A percentile compares a stretch with the other conserved stretches of the same genome.
Conservation (phyloP, 2,329 filamentous ascomycete genomes). For the Juglanconis juglandina region DNA sequence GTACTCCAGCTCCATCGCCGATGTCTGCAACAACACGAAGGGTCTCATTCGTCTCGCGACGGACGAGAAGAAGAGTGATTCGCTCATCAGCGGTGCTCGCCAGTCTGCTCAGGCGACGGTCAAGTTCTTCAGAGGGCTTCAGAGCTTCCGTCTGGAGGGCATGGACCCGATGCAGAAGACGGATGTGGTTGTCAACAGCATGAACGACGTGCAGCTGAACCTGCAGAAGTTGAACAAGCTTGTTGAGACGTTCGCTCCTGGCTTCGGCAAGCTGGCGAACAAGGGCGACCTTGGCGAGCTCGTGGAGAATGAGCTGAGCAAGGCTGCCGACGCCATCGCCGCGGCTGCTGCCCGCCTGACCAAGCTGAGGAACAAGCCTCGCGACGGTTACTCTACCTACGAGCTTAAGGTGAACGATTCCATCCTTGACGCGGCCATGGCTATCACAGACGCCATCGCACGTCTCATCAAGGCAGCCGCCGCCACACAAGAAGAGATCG, state of each 20-base stretch:
- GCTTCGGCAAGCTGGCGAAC: slow-evolving; percentile 73
- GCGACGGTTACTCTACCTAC: slow-evolving; percentile 92
- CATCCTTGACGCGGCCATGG: slow-evolving; percentile 87
- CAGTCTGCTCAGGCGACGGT: slow-evolving; percentile 83
- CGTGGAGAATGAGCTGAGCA: slow-evolving; percentile 86
- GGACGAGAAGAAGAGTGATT: slow-evolving; percentile 90
- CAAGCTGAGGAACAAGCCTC: slow-evolving; percentile 94
- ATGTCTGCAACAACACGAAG: slow-evolving; percentile 95
- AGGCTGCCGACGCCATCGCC: slow-evolving; percentile 92
- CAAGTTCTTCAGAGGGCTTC: slow-evolving; percentile 89
- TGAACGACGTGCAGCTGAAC: slow-evolving; percentile 92
- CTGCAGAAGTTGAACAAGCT: slow-evolving; percentile 91
- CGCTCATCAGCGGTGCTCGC: slow-evolving; percentile 76
- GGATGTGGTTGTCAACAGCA: slow-evolving; percentile 95
- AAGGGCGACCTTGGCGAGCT: slow-evolving; percentile 88
- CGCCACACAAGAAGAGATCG: slow-evolving; percentile 91
- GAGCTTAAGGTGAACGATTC: slow-evolving; percentile 94
- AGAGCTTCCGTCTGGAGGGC: slow-evolving; percentile 89
- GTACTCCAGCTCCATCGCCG: slow-evolving; percentile 85
- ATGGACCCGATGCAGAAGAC: slow-evolving; percentile 90
- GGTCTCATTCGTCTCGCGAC: slow-evolving; percentile 88
- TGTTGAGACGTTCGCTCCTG: slow-evolving; percentile 86
- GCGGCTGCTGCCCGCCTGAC: slow-evolving; percentile 84
- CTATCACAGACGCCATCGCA: slow-evolving; percentile 90
- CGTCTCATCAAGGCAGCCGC: slow-evolving; percentile 94